A percentile compares a stretch with the other conserved stretches of the same genome.
Conservation (phyloP, 1,284 basidiomycete species). For the Malassezia obtusa region DNA sequence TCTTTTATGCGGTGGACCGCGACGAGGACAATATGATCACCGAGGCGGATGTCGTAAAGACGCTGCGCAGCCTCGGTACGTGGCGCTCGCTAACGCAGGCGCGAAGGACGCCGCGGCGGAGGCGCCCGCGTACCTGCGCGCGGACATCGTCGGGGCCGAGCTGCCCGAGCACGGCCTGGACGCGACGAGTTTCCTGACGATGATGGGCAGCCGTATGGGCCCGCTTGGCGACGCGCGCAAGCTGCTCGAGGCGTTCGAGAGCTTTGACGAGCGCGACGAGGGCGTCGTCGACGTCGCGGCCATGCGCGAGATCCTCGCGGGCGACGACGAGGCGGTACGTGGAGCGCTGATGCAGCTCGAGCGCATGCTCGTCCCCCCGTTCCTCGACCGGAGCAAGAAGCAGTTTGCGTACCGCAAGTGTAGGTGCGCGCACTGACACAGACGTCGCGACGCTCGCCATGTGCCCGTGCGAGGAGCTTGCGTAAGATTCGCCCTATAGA, state of each 20-base stretch:
- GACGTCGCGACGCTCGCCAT: conserved; percentile 10
- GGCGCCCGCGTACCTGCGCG: conserved; percentile 16
- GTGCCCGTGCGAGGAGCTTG: conserved; percentile 4
- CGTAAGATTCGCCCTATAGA: not conserved
- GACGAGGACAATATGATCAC: conserved; percentile 48
- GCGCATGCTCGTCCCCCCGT: conserved; percentile 18
- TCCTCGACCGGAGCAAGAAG: conserved; percentile 35
- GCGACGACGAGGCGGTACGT: conserved; percentile 23
- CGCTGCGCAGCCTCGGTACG: conserved; percentile 46
- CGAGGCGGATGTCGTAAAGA: conserved; percentile 34
- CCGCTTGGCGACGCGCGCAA: conserved; percentile 36
- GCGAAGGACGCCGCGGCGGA: conserved; percentile 10
- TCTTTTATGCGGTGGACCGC: conserved; percentile 49
- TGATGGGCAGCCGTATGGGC: conserved; percentile 38
- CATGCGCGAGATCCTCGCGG: conserved; percentile 35
- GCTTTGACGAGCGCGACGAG: conserved; percentile 44
- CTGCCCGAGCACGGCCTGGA: conserved; percentile 20
- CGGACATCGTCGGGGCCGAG: not conserved
- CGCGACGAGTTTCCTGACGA: conserved; percentile 44
- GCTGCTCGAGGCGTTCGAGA: conserved; percentile 42
- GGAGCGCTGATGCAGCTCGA: not conserved
- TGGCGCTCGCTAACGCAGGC: too few relatives aligned
- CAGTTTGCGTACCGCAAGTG: conserved; percentile 46
- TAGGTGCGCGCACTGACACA: conserved; percentile 15
- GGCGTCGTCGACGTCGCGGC: conserved; percentile 34